phyloP scores from a whole-genome alignment of 208 protist genomes.

The Trypanosoma caninum region DNA sequence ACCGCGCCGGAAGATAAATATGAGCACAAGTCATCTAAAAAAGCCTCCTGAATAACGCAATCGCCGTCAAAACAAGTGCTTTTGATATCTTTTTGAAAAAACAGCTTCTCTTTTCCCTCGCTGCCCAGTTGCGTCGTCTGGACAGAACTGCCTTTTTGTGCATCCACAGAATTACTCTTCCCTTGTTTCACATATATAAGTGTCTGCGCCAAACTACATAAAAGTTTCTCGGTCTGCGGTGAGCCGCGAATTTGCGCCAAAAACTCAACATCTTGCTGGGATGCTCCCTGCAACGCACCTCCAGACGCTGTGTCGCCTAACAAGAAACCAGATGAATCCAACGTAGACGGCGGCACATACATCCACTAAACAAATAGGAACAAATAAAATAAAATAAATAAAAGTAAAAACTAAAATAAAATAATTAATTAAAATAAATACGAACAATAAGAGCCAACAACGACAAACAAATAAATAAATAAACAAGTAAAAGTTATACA shows the following conservation, averaged over 20 bases:
- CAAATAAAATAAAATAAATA: not conserved
- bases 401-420: slow-evolving; percentile 1
- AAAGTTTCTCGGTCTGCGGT: slow-evolving; percentile 6
- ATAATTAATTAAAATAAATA: not conserved
- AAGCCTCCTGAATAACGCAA: not conserved
- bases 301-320: not conserved
- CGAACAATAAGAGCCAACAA: not conserved
- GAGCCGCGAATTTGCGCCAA: slow-evolving; percentile 1
- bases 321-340: not conserved
- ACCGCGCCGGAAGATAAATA: slow-evolving; percentile 1
- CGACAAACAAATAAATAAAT: not conserved
- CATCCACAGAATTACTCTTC: not conserved
- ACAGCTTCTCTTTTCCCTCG: not conserved
- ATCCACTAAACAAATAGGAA: slow-evolving; percentile 16
- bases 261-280: not conserved
- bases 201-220: slow-evolving; percentile 3
- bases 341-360: slow-evolving; percentile 7
- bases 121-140: not conserved
- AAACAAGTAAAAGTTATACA: not conserved
- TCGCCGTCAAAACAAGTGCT: not conserved
- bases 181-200: not conserved
- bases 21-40: slow-evolving; percentile 10
- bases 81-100: not conserved
- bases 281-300: not conserved
- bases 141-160: not conserved